These are phyloP conservation scores for Batrachochytrium dendrobatidis DNA, from an alignment of 371 early-diverging fungal genomes.

Conservation along the genomic window DNA sequence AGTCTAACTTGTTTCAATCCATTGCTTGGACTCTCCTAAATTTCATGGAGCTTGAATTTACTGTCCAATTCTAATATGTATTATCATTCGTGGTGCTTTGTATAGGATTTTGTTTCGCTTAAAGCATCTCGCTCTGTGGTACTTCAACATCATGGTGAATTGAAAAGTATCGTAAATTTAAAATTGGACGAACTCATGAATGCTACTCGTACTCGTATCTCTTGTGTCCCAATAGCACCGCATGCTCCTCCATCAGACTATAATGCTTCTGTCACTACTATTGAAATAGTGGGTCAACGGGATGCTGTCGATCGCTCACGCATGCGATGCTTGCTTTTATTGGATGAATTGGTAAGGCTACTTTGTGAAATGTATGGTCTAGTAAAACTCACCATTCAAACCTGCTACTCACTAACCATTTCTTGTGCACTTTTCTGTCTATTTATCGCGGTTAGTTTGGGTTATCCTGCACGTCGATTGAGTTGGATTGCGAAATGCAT, in stretches of 20 bases:
- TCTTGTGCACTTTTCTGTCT: neutral
- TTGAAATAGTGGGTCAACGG: slow-evolving; percentile 38
- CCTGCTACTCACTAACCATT: neutral
- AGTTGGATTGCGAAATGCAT: slow-evolving; percentile 26
- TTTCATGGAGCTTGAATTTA: too few species aligned
- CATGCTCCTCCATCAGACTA: neutral
- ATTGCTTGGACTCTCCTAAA: too few species aligned
- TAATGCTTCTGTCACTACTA: slow-evolving; percentile 23
- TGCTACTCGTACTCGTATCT: slow-evolving; percentile 32
- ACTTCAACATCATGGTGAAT: slow-evolving; percentile 28
- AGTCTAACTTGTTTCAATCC: too few species aligned
- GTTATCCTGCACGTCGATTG: slow-evolving; percentile 16
- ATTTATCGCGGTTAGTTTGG: slow-evolving; percentile 28
- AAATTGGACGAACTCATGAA: slow-evolving; percentile 31
- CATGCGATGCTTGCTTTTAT: slow-evolving; percentile 22
- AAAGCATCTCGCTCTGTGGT: slow-evolving; percentile 22
- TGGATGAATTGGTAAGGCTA: slow-evolving; percentile 32
- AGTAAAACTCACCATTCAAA: neutral
- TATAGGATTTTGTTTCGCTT: slow-evolving; percentile 26
- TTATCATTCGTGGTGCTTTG: too few species aligned
- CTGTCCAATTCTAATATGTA: too few species aligned
- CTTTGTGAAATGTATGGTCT: neutral
- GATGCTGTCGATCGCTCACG: slow-evolving; percentile 31
- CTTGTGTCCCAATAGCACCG: slow-evolving; percentile 15
- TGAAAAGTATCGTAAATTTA: slow-evolving; percentile 26